Percentiles rank a stretch among this genome's conserved stretches.
Conservation (phyloP, 2,329 filamentous ascomycete genomes). For the Lachnellula hyalina region DNA sequence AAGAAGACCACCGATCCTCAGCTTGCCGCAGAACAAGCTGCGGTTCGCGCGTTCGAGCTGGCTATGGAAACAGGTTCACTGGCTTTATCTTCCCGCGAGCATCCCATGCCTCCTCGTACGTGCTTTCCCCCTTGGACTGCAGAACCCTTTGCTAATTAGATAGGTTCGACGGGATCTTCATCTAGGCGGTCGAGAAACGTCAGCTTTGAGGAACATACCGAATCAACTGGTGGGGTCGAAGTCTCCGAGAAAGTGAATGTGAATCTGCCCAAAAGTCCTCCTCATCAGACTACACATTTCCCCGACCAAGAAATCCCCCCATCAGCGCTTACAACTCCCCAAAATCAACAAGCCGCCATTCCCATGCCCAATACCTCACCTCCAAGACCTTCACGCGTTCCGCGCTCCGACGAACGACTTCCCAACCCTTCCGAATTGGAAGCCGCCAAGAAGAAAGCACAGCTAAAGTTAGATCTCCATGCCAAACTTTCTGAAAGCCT, state of each 20-base stretch:
- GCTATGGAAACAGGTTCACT: neutral
- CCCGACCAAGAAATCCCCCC: neutral
- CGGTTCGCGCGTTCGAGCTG: neutral
- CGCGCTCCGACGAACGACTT: neutral
- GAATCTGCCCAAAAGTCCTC: neutral
- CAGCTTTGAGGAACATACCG: neutral
- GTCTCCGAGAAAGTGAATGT: neutral
- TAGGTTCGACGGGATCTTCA: neutral
- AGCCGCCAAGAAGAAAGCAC: neutral
- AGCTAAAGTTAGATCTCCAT: neutral
- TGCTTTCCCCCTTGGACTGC: neutral
- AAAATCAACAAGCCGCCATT: neutral
- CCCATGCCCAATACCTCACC: neutral
- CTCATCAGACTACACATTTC: neutral
- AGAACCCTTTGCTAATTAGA: neutral
- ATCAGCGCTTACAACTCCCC: neutral
- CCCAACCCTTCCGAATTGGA: neutral
- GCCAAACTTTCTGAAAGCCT: neutral
- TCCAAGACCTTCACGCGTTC: neutral
- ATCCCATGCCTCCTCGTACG: neutral
- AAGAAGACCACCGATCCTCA: neutral
- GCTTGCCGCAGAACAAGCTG: neutral
- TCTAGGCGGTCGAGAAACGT: neutral
- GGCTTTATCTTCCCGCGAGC: neutral
- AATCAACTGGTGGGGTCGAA: too few species aligned